Conservation (phyloP, 495 filamentous ascomycete species). For the Rhypophila decipiens region DNA sequence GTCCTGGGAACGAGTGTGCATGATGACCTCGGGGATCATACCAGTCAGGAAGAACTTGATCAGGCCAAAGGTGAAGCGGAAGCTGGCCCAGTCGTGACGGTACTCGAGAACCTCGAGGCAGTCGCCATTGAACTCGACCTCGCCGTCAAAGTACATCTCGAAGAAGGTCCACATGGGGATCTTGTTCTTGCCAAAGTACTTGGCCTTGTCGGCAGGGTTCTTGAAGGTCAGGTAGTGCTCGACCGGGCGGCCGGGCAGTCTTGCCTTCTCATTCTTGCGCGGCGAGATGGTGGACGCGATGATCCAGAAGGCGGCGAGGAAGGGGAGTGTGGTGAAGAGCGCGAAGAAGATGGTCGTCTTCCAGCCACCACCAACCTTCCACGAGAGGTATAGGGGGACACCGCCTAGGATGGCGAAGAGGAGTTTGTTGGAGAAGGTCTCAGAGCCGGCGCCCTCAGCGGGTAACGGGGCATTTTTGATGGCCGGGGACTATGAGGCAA, state of each 20-base stretch:
- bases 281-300: slow-evolving; percentile 58
- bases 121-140: slow-evolving; percentile 83
- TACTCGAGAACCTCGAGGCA: slow-evolving; percentile 73
- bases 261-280: slow-evolving; percentile 73
- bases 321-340: slow-evolving; percentile 56
- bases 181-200: slow-evolving; percentile 70
- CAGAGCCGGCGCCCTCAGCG: slow-evolving; percentile 64
- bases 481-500: slow-evolving; percentile 62
- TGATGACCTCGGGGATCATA: slow-evolving; percentile 68
- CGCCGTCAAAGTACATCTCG: slow-evolving; percentile 82
- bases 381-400: slow-evolving; percentile 62
- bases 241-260: slow-evolving; percentile 66
- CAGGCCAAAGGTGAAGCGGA: slow-evolving; percentile 66
- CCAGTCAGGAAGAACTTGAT: slow-evolving; percentile 41
- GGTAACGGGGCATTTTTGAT: slow-evolving; percentile 80
- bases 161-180: slow-evolving; percentile 84
- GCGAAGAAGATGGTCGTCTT: slow-evolving; percentile 68
- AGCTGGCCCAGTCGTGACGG: slow-evolving; percentile 82
- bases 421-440: slow-evolving; percentile 62
- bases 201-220: slow-evolving; percentile 61
- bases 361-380: slow-evolving; percentile 62
- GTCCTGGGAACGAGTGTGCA: slow-evolving; percentile 75
- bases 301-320: slow-evolving; percentile 69
- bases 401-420: slow-evolving; percentile 52
- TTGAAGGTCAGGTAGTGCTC: slow-evolving; percentile 84